Conservation (phyloP, 2,329 filamentous ascomycete genomes). For the Phyllosticta capitalensis region DNA sequence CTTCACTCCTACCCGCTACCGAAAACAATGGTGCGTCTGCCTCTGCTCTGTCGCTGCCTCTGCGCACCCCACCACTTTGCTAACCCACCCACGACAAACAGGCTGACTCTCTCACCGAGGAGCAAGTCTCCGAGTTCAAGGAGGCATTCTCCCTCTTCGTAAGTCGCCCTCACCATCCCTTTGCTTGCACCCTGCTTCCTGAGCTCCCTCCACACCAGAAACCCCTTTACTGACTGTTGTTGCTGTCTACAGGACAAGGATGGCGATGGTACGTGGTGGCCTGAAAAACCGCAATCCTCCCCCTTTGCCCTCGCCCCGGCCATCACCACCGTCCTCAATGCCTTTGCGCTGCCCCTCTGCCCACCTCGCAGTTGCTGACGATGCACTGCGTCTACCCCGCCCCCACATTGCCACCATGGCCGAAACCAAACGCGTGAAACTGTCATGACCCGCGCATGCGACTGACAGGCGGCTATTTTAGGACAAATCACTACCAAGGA, state of each 20-base stretch:
- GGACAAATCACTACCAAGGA: conserved; percentile 56
- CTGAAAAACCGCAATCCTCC: neutral
- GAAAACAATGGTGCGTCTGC: conserved; percentile 28
- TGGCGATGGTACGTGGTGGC: conserved; percentile 41
- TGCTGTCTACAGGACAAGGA: conserved; percentile 43
- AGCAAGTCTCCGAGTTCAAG: conserved; percentile 99
- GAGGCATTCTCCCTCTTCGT: conserved; percentile 99
- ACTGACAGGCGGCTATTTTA: conserved; percentile 20
- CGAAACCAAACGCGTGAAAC: neutral
- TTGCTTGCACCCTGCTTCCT: conserved; percentile 10
- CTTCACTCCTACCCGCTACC: neutral
- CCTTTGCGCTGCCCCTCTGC: neutral
- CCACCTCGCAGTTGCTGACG: neutral
- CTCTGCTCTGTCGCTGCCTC: conserved; percentile 24
- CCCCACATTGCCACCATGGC: neutral
- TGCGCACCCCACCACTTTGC: conserved; percentile 12
- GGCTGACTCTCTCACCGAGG: conserved; percentile 98
- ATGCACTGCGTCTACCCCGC: neutral
- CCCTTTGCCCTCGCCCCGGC: neutral
- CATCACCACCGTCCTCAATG: neutral
- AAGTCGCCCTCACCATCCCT: conserved; percentile 42
- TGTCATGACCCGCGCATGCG: conserved; percentile 2
- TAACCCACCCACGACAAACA: conserved; percentile 31
- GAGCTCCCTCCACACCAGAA: neutral
- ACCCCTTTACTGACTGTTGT: neutral